phyloP scores from a whole-genome alignment of 345 rosid species.

The Lepidium sativum region DNA sequence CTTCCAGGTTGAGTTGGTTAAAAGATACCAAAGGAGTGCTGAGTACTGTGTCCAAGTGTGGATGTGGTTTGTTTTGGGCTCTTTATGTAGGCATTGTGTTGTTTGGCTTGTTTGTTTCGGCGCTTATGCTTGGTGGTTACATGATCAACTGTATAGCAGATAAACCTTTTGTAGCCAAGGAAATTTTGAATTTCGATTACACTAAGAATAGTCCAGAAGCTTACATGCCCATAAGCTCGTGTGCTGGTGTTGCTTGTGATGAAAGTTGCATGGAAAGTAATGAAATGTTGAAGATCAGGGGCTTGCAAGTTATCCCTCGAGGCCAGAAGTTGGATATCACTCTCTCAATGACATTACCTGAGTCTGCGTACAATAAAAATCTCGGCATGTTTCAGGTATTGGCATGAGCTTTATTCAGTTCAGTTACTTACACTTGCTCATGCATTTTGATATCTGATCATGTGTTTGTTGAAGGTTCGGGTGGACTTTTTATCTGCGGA shows the following conservation, averaged over 20 bases:
- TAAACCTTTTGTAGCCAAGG: conserved; percentile 49
- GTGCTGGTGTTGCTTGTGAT: conserved; percentile 41
- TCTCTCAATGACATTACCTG: conserved; percentile 47
- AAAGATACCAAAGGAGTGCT: conserved; percentile 38
- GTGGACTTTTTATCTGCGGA: conserved; percentile 52
- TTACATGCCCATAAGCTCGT: conserved; percentile 45
- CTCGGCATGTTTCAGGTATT: conserved; percentile 89
- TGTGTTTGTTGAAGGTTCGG: conserved; percentile 56
- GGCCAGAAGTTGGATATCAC: conserved; percentile 16
- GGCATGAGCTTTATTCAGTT: neutral
- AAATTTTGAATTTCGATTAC: conserved; percentile 48
- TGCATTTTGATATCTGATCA: neutral
- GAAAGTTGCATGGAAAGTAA: conserved; percentile 39
- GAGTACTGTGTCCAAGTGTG: conserved; percentile 37
- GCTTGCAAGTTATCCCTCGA: conserved; percentile 16
- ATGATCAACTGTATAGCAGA: conserved; percentile 50
- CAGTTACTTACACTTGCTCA: neutral
- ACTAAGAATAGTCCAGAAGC: conserved; percentile 54
- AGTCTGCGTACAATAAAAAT: conserved; percentile 67
- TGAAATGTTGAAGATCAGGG: conserved; percentile 19
- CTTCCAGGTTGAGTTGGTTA: conserved; percentile 30
- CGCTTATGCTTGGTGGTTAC: conserved; percentile 47
- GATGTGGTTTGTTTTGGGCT: conserved; percentile 67
- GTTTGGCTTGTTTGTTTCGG: conserved; percentile 43
- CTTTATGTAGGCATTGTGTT: conserved; percentile 51